phyloP scores from a whole-genome alignment of 1,139 yeast species.

The Magnusiomyces suaveolens region DNA sequence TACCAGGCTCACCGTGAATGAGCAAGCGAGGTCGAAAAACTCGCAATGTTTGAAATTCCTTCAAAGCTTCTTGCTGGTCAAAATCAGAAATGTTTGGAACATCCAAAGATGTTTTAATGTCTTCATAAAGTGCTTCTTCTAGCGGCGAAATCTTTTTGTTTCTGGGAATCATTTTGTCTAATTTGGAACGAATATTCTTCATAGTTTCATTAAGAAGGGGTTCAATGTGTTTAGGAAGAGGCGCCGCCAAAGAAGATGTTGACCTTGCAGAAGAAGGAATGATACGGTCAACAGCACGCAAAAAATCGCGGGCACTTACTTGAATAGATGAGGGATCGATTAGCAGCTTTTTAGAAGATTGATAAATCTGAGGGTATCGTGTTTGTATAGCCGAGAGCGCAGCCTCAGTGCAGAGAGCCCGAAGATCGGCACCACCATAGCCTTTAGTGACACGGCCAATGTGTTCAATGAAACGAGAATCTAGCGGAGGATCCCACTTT shows the following conservation, averaged over 20 bases:
- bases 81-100: conserved; percentile 60
- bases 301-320: conserved; percentile 80
- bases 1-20: conserved; percentile 66
- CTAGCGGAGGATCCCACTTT: conserved; percentile 74
- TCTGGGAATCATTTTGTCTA: conserved; percentile 57
- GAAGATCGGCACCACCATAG: conserved; percentile 94
- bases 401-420: conserved; percentile 93
- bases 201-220: conserved; percentile 52
- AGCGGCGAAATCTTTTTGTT: conserved; percentile 48
- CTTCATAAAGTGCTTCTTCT: conserved; percentile 63
- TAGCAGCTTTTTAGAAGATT: conserved; percentile 59
- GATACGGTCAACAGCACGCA: conserved; percentile 75
- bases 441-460: conserved; percentile 84
- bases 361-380: conserved; percentile 85
- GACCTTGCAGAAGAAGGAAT: conserved; percentile 90
- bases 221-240: conserved; percentile 62
- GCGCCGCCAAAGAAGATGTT: conserved; percentile 59
- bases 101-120: conserved; percentile 25
- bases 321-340: conserved; percentile 64
- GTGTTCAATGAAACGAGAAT: conserved; percentile 48
- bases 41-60: conserved; percentile 49
- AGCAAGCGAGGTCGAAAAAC: conserved; percentile 75
- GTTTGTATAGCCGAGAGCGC: conserved; percentile 88
- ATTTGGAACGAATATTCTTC: conserved; percentile 38
- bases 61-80: conserved; percentile 50